Percentiles rank a stretch among this genome's conserved stretches.
Conservation (phyloP, 2,329 filamentous ascomycete genomes). For the Alternaria conjuncta region DNA sequence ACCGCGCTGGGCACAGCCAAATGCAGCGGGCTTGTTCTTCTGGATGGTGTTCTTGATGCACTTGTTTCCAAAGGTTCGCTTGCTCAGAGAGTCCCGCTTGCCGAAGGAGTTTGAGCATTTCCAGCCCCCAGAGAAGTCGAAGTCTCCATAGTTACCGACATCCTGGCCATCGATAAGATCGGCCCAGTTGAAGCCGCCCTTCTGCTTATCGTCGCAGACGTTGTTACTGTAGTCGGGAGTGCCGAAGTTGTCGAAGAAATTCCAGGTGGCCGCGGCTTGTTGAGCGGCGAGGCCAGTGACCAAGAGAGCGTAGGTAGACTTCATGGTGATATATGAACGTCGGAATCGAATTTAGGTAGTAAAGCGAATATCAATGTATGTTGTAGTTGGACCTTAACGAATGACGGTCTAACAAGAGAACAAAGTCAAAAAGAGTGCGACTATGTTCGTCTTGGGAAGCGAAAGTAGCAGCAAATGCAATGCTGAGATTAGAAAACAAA, state of each 20-base stretch:
- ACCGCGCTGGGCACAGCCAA: constrained; percentile 68
- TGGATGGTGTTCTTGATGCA: constrained; percentile 54
- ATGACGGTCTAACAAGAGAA: constrained; percentile 20
- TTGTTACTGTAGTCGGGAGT: constrained; percentile 78
- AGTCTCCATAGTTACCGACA: constrained; percentile 73
- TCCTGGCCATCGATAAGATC: constrained; percentile 57
- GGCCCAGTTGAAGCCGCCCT: constrained; percentile 73
- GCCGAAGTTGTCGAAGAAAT: constrained; percentile 62
- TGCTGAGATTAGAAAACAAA: constrained; percentile 25
- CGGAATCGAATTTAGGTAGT: constrained; percentile 32
- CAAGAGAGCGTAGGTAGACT: constrained; percentile 52
- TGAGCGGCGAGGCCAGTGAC: constrained; percentile 55
- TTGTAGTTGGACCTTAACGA: constrained; percentile 26
- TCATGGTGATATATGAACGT: constrained; percentile 49
- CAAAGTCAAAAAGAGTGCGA: constrained; percentile 27
- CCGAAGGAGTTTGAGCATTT: constrained; percentile 67
- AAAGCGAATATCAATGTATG: constrained; percentile 19
- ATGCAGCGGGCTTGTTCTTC: constrained; percentile 62
- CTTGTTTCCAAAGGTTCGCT: constrained; percentile 53
- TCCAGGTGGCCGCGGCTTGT: constrained; percentile 58
- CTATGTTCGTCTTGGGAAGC: constrained; percentile 36
- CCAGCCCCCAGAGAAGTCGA: constrained; percentile 70
- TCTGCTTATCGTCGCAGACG: constrained; percentile 74
- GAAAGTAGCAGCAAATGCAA: constrained; percentile 20
- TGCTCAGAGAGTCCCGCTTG: constrained; percentile 64